Evolutionary conservation across 805 yeast genomes (phyloP).

Genomic region (Wickerhamomyces rabaulensis): DNA sequence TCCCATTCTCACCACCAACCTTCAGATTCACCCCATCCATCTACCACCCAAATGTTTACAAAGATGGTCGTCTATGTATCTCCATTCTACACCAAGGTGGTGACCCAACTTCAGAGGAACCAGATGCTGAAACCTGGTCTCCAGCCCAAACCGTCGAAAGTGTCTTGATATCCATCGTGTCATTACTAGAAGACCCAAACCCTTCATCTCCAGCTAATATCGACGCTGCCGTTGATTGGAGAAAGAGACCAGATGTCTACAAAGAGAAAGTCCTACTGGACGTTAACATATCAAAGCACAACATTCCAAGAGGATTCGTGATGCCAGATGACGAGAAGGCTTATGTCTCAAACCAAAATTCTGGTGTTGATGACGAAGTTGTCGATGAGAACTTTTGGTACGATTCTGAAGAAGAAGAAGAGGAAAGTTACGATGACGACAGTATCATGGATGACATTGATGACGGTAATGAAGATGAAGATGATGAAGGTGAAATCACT

Average conservation of each 20-base stretch:
- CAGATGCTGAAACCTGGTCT: constrained; percentile 91
- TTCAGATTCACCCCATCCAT: constrained; percentile 91
- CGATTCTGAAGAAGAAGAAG: constrained; percentile 57
- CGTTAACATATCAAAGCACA: constrained; percentile 76
- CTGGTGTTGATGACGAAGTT: constrained; percentile 42
- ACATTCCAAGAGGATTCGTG: constrained; percentile 80
- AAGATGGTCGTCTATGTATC: constrained; percentile 89
- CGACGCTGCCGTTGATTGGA: constrained; percentile 89
- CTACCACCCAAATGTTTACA: constrained; percentile 91
- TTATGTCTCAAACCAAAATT: constrained; percentile 36
- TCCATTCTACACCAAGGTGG: constrained; percentile 91
- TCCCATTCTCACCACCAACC: constrained; percentile 89
- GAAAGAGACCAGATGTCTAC: constrained; percentile 75
- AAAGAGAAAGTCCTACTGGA: constrained; percentile 71
- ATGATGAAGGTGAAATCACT: constrained; percentile 34
- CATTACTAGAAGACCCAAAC: constrained; percentile 91
- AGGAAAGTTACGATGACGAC: constrained; percentile 57
- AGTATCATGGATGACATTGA: constrained; percentile 43
- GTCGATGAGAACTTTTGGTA: constrained; percentile 85
- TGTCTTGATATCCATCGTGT: constrained; percentile 84
- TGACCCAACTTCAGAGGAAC: constrained; percentile 85
- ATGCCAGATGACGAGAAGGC: constrained; percentile 71
- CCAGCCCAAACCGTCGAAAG: constrained; percentile 91
- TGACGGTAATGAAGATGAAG: constrained; percentile 55
- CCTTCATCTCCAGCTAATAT: constrained; percentile 92